These are phyloP conservation scores for Saksenaea oblongispora DNA, from an alignment of 371 early-diverging fungal species.

Conservation along the genomic window DNA sequence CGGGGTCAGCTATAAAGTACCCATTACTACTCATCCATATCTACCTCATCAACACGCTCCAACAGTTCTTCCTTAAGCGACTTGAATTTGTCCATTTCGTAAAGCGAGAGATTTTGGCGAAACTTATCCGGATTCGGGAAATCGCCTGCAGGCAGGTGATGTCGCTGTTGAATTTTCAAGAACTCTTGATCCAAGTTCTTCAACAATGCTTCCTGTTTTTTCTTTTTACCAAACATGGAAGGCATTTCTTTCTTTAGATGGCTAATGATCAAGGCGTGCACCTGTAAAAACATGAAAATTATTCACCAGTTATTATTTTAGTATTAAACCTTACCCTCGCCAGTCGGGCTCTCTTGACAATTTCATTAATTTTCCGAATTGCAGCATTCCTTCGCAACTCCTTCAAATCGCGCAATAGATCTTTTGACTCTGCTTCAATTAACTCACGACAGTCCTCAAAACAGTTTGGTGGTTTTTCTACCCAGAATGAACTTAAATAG, in stretches of 20 bases:
- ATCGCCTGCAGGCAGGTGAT: conserved; percentile 65
- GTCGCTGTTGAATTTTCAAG: conserved; percentile 60
- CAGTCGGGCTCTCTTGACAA: conserved; percentile 84
- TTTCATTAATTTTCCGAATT: conserved; percentile 90
- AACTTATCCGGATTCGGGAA: conserved; percentile 65
- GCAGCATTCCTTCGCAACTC: conserved; percentile 81
- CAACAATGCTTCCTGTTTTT: conserved; percentile 67
- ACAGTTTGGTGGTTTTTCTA: conserved; percentile 68
- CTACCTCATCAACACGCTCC: conserved; percentile 55
- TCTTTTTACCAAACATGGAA: conserved; percentile 78
- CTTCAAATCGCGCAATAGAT: conserved; percentile 75
- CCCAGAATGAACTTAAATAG: conserved; percentile 85
- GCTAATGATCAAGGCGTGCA: conserved; percentile 85
- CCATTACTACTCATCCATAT: neutral
- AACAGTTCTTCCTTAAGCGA: conserved; percentile 63
- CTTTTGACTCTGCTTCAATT: conserved; percentile 75
- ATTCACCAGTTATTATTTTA: neutral
- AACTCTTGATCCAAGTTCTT: conserved; percentile 67
- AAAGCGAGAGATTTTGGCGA: conserved; percentile 54
- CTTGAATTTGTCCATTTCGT: conserved; percentile 73
- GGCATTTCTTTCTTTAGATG: conserved; percentile 87
- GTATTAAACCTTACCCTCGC: conserved; percentile 53
- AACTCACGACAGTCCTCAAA: conserved; percentile 75
- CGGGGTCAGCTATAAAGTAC: neutral
- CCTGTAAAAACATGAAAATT: conserved; percentile 25